phyloP scores from a whole-genome alignment of 345 rosid genomes.

The Anastatica hierochuntica region DNA sequence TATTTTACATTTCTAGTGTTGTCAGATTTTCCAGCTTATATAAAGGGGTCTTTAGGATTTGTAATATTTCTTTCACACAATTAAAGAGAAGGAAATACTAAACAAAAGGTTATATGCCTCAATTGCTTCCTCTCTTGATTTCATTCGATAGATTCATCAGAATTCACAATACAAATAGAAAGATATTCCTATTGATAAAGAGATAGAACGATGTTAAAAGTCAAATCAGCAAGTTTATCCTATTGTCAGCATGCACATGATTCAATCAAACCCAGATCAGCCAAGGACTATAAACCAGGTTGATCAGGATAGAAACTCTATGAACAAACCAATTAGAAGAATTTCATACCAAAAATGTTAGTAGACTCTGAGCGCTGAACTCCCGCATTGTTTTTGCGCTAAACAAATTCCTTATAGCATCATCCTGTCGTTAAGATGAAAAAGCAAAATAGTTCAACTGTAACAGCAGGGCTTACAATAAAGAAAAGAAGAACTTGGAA shows the following conservation, averaged over 20 bases:
- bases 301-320: neutral
- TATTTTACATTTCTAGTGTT: no score
- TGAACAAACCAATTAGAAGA: conserved; percentile 1
- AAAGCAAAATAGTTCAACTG: neutral
- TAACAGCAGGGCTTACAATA: neutral
- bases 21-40: neutral
- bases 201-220: neutral
- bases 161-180: no score
- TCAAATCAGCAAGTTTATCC: conserved; percentile 7
- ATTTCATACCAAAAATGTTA: conserved; percentile 76
- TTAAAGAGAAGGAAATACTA: neutral
- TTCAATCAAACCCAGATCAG: neutral
- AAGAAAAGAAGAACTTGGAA: conserved; percentile 2
- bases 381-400: conserved; percentile 97
- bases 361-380: conserved; percentile 83
- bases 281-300: neutral
- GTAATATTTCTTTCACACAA: neutral
- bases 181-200: no score
- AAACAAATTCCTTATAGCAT: conserved; percentile 95
- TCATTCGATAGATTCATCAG: no score
- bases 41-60: neutral
- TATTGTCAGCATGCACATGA: conserved; percentile 11
- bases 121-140: neutral
- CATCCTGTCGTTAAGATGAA: conserved; percentile 51
- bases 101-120: neutral